These are phyloP conservation scores for Malus hybrid DNA, from an alignment of 331 rosid genomes.

Conservation along the genomic window DNA sequence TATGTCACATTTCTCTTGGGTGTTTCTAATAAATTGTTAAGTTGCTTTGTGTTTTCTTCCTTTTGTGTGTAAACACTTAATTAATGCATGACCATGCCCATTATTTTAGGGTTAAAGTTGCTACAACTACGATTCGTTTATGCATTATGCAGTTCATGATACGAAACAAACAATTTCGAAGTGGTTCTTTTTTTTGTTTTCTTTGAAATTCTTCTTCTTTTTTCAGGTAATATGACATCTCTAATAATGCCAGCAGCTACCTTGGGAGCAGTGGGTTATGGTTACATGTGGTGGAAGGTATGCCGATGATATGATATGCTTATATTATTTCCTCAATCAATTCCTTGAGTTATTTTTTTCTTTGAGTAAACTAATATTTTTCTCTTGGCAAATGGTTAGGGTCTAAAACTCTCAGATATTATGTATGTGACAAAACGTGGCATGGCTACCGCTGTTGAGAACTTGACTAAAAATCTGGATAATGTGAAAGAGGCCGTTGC, in stretches of 20 bases:
- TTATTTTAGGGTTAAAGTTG: background rate
- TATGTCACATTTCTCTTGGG: background rate
- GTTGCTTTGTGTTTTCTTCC: background rate
- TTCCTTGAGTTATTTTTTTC: too few relatives aligned
- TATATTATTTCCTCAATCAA: too few relatives aligned
- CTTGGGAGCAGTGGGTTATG: too few relatives aligned
- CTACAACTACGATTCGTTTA: background rate
- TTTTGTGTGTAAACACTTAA: background rate
- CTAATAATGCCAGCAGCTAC: conserved; percentile 59
- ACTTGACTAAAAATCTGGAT: conserved; percentile 74
- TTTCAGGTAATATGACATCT: conserved; percentile 54
- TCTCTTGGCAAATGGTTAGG: too few relatives aligned
- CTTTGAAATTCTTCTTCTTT: background rate
- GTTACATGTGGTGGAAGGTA: too few relatives aligned
- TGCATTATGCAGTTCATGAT: background rate
- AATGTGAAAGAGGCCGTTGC: conserved; percentile 73
- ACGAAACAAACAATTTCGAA: background rate
- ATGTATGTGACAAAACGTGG: conserved; percentile 24
- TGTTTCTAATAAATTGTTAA: background rate
- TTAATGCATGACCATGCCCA: background rate
- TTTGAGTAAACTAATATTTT: too few relatives aligned
- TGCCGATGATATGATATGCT: too few relatives aligned
- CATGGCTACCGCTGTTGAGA: conserved; percentile 76
- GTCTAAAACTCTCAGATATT: too few relatives aligned
- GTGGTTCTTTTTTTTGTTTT: background rate